These are phyloP conservation scores for Rachicladosporium sp. DNA, from an alignment of 2,329 filamentous ascomycete species.

Conservation along the genomic window DNA sequence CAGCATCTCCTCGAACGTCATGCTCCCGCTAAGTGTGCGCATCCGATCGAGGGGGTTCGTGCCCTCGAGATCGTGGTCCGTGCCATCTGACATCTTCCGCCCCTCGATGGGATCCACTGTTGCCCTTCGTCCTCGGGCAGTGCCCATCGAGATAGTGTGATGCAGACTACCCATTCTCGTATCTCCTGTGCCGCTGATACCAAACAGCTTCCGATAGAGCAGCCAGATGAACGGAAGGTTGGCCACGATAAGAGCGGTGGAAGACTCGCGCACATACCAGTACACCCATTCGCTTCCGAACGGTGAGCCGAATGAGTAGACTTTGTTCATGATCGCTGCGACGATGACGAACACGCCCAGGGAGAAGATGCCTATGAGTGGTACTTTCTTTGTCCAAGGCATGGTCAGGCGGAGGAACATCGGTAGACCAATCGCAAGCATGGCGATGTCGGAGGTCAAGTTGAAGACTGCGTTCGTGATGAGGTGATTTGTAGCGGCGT, in stretches of 20 bases:
- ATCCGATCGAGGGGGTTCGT: neutral
- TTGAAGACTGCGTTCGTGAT: slow-evolving; percentile 30
- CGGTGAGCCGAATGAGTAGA: slow-evolving; percentile 46
- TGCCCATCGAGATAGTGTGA: too few relatives aligned
- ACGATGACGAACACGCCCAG: slow-evolving; percentile 46
- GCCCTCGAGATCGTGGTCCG: too few relatives aligned
- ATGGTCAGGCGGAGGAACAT: slow-evolving; percentile 33
- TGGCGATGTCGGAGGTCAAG: slow-evolving; percentile 34
- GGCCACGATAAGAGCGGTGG: slow-evolving; percentile 47
- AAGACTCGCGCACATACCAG: slow-evolving; percentile 50
- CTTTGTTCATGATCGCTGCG: slow-evolving; percentile 48
- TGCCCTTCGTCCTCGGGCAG: too few relatives aligned
- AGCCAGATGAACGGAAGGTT: slow-evolving; percentile 51
- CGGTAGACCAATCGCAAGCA: slow-evolving; percentile 32
- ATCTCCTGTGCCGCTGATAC: neutral
- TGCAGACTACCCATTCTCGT: too few relatives aligned
- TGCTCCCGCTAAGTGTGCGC: neutral
- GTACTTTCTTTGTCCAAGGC: slow-evolving; percentile 38
- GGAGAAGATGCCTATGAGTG: slow-evolving; percentile 43
- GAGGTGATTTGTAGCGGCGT: slow-evolving; percentile 25
- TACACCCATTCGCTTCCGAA: slow-evolving; percentile 45
- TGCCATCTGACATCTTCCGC: too few relatives aligned
- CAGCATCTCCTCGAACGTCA: slow-evolving; percentile 11
- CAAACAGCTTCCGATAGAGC: slow-evolving; percentile 31
- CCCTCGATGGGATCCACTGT: too few relatives aligned